Evolutionary conservation across 768 basidiomycete genomes (phyloP).

Genomic region (Trametes elegans): DNA sequence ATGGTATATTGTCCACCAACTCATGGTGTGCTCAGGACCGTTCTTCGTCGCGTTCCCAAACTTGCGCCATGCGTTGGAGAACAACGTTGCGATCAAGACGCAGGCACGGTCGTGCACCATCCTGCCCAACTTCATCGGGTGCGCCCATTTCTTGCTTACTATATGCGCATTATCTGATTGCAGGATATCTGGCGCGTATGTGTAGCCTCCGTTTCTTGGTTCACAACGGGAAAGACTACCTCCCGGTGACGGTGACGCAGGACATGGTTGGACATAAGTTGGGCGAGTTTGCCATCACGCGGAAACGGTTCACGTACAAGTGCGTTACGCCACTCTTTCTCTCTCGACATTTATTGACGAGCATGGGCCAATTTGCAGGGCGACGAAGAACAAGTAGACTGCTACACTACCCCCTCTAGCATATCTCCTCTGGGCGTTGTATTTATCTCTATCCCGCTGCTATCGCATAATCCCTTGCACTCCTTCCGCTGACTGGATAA

Average conservation of each 20-base stretch:
- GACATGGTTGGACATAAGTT: conserved; percentile 99
- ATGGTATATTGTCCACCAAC: background rate
- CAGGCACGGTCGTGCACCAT: conserved; percentile 89
- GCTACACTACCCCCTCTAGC: background rate
- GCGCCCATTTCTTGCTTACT: conserved; percentile 26
- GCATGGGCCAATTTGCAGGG: conserved; percentile 22
- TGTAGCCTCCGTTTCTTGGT: conserved; percentile 82
- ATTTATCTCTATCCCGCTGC: background rate
- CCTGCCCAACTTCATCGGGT: conserved; percentile 96
- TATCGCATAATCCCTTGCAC: background rate
- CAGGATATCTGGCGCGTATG: background rate
- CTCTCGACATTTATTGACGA: background rate
- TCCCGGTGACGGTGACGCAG: conserved; percentile 84
- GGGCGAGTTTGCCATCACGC: conserved; percentile 91
- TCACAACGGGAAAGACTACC: conserved; percentile 90
- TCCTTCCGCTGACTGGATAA: background rate
- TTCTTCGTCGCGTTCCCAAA: conserved; percentile 94
- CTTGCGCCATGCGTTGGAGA: conserved; percentile 73
- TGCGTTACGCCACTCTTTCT: conserved; percentile 40
- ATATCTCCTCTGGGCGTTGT: conserved; percentile 2
- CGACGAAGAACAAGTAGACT: conserved; percentile 43
- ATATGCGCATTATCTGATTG: too few relatives aligned
- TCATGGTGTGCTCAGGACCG: conserved; percentile 58
- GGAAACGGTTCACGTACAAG: conserved; percentile 85
- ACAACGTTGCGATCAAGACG: conserved; percentile 85